Base-by-base conservation (phyloP, 2,329 filamentous ascomycete species). In the Geosmithia morbida region DNA sequence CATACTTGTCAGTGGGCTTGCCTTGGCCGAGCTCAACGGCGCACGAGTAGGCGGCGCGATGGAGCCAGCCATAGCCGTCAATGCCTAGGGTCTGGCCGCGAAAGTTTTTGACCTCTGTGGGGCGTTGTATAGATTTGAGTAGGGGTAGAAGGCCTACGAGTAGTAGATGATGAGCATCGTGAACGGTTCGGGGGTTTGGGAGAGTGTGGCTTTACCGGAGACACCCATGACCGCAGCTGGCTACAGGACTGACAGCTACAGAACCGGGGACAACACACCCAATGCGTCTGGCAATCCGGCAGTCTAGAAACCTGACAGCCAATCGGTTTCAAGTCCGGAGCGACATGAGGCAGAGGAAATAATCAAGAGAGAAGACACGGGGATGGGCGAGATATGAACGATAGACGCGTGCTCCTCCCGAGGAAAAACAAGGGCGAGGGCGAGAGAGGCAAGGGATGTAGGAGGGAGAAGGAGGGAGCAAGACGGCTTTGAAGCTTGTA, bases 11-110 rank as follows among this genome's bases (percentile, higher is more conserved):
- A 1, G 89, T 97, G 14, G 87, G 88, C 61, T 87, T 92, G 57
- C 79, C 87, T 57, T 90, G 76, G 37, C 88, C 92, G 52, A 98
- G 75, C 57, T 97, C 92, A 57, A 92, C 79, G 52, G 90, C 87
- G 68, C 90, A 97, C 45, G 86, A 78, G 53, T 94, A 82, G 44
- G 88, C 88, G 47, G 89, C 94, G 55, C 92, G 83, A 65, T 98
- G 92, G 48, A 98, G 80, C 92, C 94, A 98, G 61, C 90, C 92
- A 72, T 98, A 98, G 49, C 85, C 90, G 64, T 98, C 92, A 37
- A 98, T 82, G n/a, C 85, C 94, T 44, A 98, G 75, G 1, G 85
- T 94, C 65, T 94, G 82, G 46, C 90, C 92, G 13, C 77, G 69
- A 63, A 85, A 96, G 58, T 88, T 88, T 61, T 88, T 94, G 50